These are phyloP conservation scores for Fusarium sp. DNA, from an alignment of 2,329 filamentous ascomycete species.

Conservation along the genomic window DNA sequence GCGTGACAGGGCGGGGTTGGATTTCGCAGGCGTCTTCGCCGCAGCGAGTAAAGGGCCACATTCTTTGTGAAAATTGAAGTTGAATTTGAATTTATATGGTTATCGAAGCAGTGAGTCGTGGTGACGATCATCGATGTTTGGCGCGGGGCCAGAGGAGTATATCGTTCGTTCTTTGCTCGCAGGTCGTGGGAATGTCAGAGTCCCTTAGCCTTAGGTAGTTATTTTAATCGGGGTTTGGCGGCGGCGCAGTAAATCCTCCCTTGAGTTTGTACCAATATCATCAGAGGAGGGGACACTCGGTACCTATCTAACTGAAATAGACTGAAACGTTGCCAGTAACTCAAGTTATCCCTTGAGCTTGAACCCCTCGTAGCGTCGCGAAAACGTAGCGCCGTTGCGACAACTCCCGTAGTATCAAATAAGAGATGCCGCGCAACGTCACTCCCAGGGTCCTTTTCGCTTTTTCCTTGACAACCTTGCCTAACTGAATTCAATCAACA, in stretches of 20 bases:
- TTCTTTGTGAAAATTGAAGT: constrained; percentile 19
- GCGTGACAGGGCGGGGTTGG: constrained; percentile 52
- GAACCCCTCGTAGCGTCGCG: constrained; percentile 4
- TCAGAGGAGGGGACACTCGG: neutral
- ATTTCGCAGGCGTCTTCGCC: constrained; percentile 65
- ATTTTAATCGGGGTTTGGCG: neutral
- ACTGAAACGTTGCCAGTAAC: constrained; percentile 11
- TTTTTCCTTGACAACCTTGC: neutral
- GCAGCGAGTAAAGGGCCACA: constrained; percentile 62
- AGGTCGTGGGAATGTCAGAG: neutral
- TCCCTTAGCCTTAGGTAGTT: neutral
- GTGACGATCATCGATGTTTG: constrained; percentile 4
- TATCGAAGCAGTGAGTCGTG: constrained; percentile 1
- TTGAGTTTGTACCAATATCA: neutral
- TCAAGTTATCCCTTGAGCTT: neutral
- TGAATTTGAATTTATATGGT: neutral
- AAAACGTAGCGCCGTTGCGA: constrained; percentile 11
- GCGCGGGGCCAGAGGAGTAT: constrained; percentile 7
- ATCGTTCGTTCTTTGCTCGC: constrained; percentile 3
- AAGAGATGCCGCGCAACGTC: constrained; percentile 8
- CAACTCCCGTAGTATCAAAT: neutral
- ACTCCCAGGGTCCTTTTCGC: constrained; percentile 10
- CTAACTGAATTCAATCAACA: neutral
- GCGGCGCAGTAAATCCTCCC: constrained; percentile 20
- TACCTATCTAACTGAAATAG: neutral